phyloP scores from a whole-genome alignment of 129 eudicot species.

The sunflower (Helianthus annuus) region DNA sequence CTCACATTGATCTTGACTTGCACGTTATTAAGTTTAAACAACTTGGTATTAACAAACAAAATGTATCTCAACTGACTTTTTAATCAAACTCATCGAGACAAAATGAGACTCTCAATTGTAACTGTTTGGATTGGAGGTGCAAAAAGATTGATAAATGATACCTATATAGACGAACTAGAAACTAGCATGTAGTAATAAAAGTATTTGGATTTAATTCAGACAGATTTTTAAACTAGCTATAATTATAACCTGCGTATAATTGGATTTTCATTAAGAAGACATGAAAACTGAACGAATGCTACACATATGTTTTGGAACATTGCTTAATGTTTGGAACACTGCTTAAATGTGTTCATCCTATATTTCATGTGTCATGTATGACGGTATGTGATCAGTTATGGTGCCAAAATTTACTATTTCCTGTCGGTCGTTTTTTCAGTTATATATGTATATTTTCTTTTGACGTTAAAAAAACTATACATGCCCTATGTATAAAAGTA shows the following conservation, averaged over 20 bases:
- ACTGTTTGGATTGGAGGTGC: constrained; percentile 1
- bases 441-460: too few relatives aligned
- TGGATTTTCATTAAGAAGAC: not conserved
- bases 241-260: not conserved
- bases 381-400: too few relatives aligned
- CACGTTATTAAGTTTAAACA: constrained; percentile 14
- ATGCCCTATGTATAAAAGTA: too few relatives aligned
- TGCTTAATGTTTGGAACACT: not conserved
- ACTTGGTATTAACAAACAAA: not conserved
- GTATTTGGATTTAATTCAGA: not conserved
- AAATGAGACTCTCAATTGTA: constrained; percentile 5
- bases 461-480: too few relatives aligned
- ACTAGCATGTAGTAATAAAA: constrained; percentile 8
- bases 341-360: too few relatives aligned
- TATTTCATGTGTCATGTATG: too few relatives aligned
- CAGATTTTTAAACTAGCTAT: not conserved
- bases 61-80: not conserved
- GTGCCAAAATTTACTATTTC: too few relatives aligned
- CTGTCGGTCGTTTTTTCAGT: too few relatives aligned
- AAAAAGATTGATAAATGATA: not conserved
- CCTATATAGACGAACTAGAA: not conserved
- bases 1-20: constrained; percentile 39
- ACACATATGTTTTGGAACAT: not conserved
- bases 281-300: not conserved
- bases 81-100: constrained; percentile 25